A percentile compares a stretch with the other conserved stretches of the same genome.
These are phyloP conservation scores for Ophiorrhiza pumila DNA, from an alignment of 257 asterid species.

Conservation along the genomic window DNA sequence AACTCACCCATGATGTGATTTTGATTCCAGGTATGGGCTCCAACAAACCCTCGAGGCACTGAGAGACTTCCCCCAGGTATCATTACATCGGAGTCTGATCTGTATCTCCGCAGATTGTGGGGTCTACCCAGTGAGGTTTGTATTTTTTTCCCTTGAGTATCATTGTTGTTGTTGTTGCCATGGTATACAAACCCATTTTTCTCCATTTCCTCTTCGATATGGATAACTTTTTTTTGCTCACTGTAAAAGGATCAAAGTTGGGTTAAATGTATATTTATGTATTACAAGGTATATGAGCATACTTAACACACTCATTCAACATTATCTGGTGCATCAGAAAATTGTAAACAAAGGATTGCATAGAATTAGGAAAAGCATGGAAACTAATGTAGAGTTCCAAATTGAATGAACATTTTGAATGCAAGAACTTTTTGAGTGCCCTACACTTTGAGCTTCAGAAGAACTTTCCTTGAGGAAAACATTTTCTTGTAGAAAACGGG, in stretches of 20 bases:
- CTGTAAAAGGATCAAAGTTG: background rate
- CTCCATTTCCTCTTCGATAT: constrained; percentile 7
- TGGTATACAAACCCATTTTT: constrained; percentile 2
- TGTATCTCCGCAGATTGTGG: constrained; percentile 74
- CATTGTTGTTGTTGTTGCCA: no score
- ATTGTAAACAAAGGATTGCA: background rate
- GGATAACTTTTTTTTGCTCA: background rate
- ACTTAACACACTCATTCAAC: background rate
- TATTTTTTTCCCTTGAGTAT: constrained; percentile 11
- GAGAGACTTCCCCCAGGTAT: constrained; percentile 84
- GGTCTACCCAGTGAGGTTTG: constrained; percentile 82
- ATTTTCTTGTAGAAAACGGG: background rate
- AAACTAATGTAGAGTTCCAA: background rate
- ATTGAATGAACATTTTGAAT: background rate
- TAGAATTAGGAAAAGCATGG: background rate
- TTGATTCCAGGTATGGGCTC: constrained; percentile 68
- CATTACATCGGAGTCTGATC: constrained; percentile 54
- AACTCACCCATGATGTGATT: constrained; percentile 8
- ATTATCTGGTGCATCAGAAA: background rate
- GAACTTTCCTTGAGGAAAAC: background rate
- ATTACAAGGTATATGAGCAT: background rate
- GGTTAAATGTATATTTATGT: background rate
- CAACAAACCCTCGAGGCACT: constrained; percentile 84
- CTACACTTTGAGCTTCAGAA: background rate
- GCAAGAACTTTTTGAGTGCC: background rate